Evolutionary conservation across 768 basidiomycete genomes (phyloP).

Genomic region (Leccinum ochraceum): DNA sequence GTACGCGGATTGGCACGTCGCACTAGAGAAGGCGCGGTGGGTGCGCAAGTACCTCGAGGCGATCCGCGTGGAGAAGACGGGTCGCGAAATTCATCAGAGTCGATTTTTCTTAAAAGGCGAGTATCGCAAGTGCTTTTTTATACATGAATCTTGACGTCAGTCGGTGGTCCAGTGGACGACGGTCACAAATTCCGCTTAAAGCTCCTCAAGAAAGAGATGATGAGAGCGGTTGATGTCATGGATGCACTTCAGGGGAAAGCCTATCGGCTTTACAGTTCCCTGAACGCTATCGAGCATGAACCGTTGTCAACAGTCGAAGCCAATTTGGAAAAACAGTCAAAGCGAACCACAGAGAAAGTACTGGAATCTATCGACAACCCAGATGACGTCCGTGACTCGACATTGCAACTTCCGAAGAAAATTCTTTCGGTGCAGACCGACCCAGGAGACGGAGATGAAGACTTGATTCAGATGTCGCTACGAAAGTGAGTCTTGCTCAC

Average conservation of each 20-base stretch:
- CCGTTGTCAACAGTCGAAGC: background rate
- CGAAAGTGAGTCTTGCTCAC: conserved; percentile 8
- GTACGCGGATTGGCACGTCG: conserved; percentile 12
- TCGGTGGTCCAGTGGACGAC: conserved; percentile 26
- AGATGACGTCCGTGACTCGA: background rate
- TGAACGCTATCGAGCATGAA: conserved; percentile 1
- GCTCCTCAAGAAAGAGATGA: conserved; percentile 32
- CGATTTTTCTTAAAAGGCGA: conserved; percentile 36
- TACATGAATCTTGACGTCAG: background rate
- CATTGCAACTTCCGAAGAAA: background rate
- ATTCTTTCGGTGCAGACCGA: background rate
- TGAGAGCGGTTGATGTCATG: conserved; percentile 20
- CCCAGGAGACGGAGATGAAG: conserved; percentile 13
- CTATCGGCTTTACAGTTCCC: conserved; percentile 17
- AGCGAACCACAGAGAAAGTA: background rate
- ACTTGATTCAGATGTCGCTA: conserved; percentile 17
- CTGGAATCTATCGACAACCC: background rate
- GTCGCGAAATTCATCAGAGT: conserved; percentile 32
- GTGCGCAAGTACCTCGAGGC: conserved; percentile 33
- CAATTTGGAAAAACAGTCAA: background rate
- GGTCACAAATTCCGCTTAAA: conserved; percentile 33
- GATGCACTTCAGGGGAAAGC: conserved; percentile 23
- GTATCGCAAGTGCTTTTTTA: background rate
- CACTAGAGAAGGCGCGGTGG: conserved; percentile 24
- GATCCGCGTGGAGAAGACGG: conserved; percentile 33